Base-by-base conservation (phyloP, 306 rosid genomes). In the Rosa multiflora region DNA sequence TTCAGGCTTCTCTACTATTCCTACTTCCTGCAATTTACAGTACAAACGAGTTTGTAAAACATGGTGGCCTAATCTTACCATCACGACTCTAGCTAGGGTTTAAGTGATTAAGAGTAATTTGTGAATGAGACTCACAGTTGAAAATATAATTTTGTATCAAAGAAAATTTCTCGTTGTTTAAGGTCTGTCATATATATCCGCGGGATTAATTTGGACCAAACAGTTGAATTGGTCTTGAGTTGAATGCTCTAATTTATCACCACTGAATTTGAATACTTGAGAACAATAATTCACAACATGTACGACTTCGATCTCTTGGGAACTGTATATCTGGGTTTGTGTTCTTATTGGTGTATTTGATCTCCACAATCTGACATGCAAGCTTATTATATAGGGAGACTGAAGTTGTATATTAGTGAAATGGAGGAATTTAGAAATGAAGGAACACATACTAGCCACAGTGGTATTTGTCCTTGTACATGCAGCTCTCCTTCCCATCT, bases 401-500 rank as follows among this genome's bases (percentile, higher is more conserved):
- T 43, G 52, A 12, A 52, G 21, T 48, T 12, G 52, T 52, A 8
- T 53, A 6, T 18, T 18, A 6, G 37, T 18, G 39, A 29, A 26
- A 43, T 32, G 15, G 17, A 70, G 6, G 1, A 8, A 39, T 12
- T 4, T 40, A 10, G 15, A 39, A 5, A 35, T 58, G 40, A 81
- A 10, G 1, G 37, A 21, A 8, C 26, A 51, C 79, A 55, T 79
- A 92, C 99, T 90, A 95, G 89, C 99, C 99, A 95, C 5, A 75
- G 67, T 12, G 98, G 99, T 70, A 95, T 85, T 26, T 85, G 79
- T 77, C 99, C 99, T 81, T 91, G 83, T 47, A 95, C 93, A 69
- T 52, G 58, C 5, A 92, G 83, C 89, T 95, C 91, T 67, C 99
- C 99, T 79, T 92, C 97, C 99, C 99, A 95, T 62, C 88, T 86